Conservation (phyloP, 2,329 filamentous ascomycete species). For the Hymenoscyphus albidus region DNA sequence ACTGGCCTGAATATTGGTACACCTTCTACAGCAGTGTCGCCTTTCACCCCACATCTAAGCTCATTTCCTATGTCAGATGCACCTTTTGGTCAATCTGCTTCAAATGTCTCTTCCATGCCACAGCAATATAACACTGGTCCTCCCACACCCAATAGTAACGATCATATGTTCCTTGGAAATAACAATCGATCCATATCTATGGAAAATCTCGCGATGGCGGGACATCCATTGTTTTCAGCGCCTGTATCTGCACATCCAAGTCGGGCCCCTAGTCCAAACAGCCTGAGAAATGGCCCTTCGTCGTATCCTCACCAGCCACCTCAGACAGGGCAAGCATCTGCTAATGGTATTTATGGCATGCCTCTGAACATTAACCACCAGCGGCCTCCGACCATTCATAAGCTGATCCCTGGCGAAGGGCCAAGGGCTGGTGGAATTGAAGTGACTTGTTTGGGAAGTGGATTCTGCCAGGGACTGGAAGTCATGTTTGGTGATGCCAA, state of each 20-base stretch:
- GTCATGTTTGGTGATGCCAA: conserved; percentile 76
- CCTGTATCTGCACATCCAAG: conserved; percentile 71
- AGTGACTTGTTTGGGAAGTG: conserved; percentile 77
- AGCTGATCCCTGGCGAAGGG: conserved; percentile 78
- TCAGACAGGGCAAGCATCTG: conserved; percentile 44
- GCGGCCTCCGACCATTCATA: conserved; percentile 67
- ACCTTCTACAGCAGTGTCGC: conserved; percentile 45
- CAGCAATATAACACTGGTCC: conserved; percentile 55
- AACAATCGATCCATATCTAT: conserved; percentile 58
- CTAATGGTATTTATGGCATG: conserved; percentile 48
- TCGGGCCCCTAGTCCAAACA: conserved; percentile 69
- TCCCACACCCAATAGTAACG: conserved; percentile 62
- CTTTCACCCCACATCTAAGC: conserved; percentile 48
- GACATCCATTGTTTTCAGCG: conserved; percentile 63
- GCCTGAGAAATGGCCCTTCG: conserved; percentile 45
- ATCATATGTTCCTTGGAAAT: conserved; percentile 55
- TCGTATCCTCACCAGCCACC: conserved; percentile 41
- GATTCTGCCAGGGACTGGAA: conserved; percentile 74
- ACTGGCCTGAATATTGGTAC: conserved; percentile 35
- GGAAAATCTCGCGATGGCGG: conserved; percentile 55
- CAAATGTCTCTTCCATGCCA: conserved; percentile 28
- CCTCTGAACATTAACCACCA: conserved; percentile 48
- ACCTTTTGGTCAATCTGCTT: conserved; percentile 23
- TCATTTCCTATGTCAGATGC: conserved; percentile 41
- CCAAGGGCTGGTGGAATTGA: conserved; percentile 81